Base-by-base conservation (phyloP, 345 rosid species). In the Lagerstroemia speciosa region DNA sequence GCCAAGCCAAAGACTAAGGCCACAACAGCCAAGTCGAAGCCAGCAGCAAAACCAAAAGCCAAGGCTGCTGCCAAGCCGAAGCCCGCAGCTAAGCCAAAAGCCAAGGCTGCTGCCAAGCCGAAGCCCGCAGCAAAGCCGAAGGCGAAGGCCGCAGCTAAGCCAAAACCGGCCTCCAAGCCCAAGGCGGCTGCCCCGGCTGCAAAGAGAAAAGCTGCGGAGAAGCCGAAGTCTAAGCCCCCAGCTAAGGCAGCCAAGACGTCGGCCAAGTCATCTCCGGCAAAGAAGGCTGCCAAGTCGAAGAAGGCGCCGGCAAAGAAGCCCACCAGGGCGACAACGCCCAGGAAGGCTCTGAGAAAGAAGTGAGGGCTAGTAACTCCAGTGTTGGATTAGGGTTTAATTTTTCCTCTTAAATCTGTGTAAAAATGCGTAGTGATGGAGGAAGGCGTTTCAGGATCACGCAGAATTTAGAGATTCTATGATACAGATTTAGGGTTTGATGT, bases 171-270 rank as follows among this genome's bases (percentile, higher is more conserved):
- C 65, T 88, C 82, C 74, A 84, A 83, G 76, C 89, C 91, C 15
- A 67, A 67, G 40, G 58, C 71, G 2, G 53, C n/a, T 45, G 33
- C 36, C 15, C 46, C 46, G 46, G 41, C 62, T 2, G 64, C 71
- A 17, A 58, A 46, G 36, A 34, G 65, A 19, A 69, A 58, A 48
- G 50, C 65, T 19, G 61, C 60, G 20, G 65, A 48, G 48, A 69
- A 69, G 65, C 71, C 71, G 19, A 69, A 69, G 71, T 64, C 71
- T 0, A 24, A 61, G 22, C 20, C 52, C 12, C 24, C 65, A 7
- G 41, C 65, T 3, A 69, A 69, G 63, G 8, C 52, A 6, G 61
- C 91, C 0, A 86, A 87, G 73, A 82, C 97, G 17, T 87, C 96
- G 0, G 76, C 84, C 1, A 81, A 91, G 58, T 14, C 73, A 10